Evolutionary conservation across 345 rosid species (phyloP).

Genomic region (Psidium guajava): DNA sequence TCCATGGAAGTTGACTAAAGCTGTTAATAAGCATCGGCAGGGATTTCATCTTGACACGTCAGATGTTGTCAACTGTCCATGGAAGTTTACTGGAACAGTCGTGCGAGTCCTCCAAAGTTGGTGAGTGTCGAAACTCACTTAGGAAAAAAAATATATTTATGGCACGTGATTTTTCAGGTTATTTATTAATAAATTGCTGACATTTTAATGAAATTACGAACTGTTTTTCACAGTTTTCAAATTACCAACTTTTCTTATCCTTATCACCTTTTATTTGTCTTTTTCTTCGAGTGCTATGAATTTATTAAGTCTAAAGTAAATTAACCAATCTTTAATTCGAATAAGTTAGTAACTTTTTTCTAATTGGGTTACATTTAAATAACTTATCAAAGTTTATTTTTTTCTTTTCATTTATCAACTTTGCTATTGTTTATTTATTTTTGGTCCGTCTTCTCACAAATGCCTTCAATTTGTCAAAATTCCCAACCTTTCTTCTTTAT

Average conservation of each 20-base stretch:
- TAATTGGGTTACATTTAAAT: not conserved
- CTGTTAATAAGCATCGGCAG: not conserved
- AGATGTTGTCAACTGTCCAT: not conserved
- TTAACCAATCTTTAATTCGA: not conserved
- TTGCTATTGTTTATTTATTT: too few relatives aligned
- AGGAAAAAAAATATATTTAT: not conserved
- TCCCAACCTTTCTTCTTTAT: too few relatives aligned
- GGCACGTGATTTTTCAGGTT: not conserved
- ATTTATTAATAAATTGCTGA: not conserved
- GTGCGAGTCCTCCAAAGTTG: not conserved
- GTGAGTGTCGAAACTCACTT: not conserved
- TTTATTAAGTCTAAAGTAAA: not conserved
- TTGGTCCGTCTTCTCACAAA: too few relatives aligned
- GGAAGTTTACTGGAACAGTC: not conserved
- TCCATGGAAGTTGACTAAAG: too few relatives aligned
- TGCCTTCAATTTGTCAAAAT: too few relatives aligned
- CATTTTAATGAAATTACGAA: not conserved
- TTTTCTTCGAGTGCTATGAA: not conserved
- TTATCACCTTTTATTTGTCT: not conserved
- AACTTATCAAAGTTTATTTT: rapidly evolving
- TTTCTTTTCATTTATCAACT: too few relatives aligned
- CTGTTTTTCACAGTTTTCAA: too few relatives aligned
- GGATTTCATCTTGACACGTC: not conserved
- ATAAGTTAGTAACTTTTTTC: not conserved
- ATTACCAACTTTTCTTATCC: not conserved